Percentiles rank a stretch among this genome's conserved stretches.
These are phyloP conservation scores for Tremella yokohamensis DNA, from an alignment of 768 basidiomycete species.

Conservation along the genomic window DNA sequence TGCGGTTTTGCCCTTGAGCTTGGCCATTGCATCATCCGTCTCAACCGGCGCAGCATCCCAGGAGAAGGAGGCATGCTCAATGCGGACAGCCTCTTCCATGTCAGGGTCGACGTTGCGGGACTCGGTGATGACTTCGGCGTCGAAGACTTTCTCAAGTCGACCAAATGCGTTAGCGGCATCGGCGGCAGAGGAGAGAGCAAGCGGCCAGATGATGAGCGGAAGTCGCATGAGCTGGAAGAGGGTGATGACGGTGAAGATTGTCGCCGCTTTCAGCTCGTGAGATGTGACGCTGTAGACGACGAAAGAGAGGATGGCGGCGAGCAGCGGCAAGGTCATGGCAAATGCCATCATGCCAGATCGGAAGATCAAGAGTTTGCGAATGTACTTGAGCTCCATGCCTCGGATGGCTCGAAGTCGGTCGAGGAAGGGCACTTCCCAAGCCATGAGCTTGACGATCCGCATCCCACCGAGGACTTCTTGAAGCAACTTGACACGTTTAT, in stretches of 20 bases:
- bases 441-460: slow-evolving; percentile 88
- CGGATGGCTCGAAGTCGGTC: slow-evolving; percentile 68
- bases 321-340: slow-evolving; percentile 65
- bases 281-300: slow-evolving; percentile 65
- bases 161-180: slow-evolving; percentile 77
- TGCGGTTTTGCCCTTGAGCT: slow-evolving; percentile 22
- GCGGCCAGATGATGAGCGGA: slow-evolving; percentile 68
- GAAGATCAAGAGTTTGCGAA: slow-evolving; percentile 55
- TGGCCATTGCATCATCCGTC: slow-evolving; percentile 44
- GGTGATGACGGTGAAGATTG: slow-evolving; percentile 78
- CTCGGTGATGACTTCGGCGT: slow-evolving; percentile 70
- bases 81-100: slow-evolving; percentile 64
- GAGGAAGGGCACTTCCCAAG: slow-evolving; percentile 80
- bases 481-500: slow-evolving; percentile 80
- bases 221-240: slow-evolving; percentile 78
- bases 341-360: slow-evolving; percentile 63
- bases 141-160: slow-evolving; percentile 75
- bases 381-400: slow-evolving; percentile 65
- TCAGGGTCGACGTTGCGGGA: slow-evolving; percentile 58
- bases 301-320: slow-evolving; percentile 68
- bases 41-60: slow-evolving; percentile 69
- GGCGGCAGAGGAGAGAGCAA: slow-evolving; percentile 65
- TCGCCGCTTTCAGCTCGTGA: slow-evolving; percentile 55
- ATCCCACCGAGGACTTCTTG: slow-evolving; percentile 87
- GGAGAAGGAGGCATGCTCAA: slow-evolving; percentile 69